These are phyloP conservation scores for Neurospora pannonica DNA, from an alignment of 495 filamentous ascomycete genomes.

Conservation along the genomic window DNA sequence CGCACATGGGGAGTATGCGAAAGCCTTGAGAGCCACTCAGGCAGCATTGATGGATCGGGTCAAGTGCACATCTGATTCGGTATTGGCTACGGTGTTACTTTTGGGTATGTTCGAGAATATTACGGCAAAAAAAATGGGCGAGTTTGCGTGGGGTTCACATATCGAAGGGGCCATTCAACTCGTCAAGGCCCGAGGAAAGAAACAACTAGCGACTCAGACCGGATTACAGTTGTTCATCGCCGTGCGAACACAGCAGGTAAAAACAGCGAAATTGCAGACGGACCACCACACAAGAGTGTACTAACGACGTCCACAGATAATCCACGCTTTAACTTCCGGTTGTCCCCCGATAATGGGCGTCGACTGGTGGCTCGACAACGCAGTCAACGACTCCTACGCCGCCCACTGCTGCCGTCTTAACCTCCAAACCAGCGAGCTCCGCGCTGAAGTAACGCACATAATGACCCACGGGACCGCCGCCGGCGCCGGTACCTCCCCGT, in stretches of 20 bases:
- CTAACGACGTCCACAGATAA: conserved; percentile 21
- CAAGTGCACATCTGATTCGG: conserved; percentile 34
- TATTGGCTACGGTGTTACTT: conserved; percentile 52
- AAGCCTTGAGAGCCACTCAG: conserved; percentile 46
- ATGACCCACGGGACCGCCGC: conserved; percentile 21
- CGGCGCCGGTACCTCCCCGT: conserved; percentile 23
- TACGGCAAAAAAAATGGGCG: conserved; percentile 33
- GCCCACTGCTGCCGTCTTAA: conserved; percentile 31
- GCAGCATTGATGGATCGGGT: conserved; percentile 41
- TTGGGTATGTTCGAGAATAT: conserved; percentile 45
- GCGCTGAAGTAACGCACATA: conserved; percentile 32
- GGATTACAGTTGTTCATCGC: conserved; percentile 41
- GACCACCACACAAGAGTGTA: neutral
- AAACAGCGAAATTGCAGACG: neutral
- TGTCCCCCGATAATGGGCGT: conserved; percentile 35
- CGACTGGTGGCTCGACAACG: conserved; percentile 44
- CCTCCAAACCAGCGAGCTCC: conserved; percentile 36
- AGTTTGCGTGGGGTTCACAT: conserved; percentile 44
- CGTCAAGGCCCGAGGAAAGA: conserved; percentile 41
- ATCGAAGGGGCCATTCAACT: conserved; percentile 45
- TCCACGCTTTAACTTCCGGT: conserved; percentile 36
- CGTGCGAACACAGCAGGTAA: conserved; percentile 44
- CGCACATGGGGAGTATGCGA: conserved; percentile 34
- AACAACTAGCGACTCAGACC: conserved; percentile 36
- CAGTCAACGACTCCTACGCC: conserved; percentile 30